Conservation (phyloP, 176 grass and related monocot genomes). For the Oryza coarctata region DNA sequence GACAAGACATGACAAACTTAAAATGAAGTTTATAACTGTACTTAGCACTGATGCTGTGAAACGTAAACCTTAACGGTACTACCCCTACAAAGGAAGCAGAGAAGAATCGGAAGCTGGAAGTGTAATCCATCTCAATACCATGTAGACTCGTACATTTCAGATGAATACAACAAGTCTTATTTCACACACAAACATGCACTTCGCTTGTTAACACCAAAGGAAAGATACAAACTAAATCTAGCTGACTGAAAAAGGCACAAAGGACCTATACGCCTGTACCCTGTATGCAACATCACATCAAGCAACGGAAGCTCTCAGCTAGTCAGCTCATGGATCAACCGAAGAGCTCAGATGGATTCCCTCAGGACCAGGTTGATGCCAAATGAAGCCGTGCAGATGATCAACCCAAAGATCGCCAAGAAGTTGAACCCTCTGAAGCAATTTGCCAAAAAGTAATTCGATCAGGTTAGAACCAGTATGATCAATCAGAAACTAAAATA, state of each 20-base stretch:
- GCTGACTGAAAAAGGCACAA: neutral
- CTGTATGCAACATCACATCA: conserved; percentile 1
- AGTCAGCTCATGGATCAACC: conserved; percentile 8
- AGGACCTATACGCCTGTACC: neutral
- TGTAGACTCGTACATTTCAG: neutral
- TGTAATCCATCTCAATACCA: neutral
- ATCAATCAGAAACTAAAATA: neutral
- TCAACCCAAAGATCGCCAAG: conserved; percentile 67
- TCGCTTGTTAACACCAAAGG: neutral
- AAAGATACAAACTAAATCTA: neutral
- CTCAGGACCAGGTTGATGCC: conserved; percentile 75
- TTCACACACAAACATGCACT: neutral
- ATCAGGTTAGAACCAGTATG: neutral
- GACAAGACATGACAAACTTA: neutral
- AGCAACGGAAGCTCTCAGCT: neutral
- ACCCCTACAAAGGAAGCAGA: neutral
- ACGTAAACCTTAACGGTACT: neutral
- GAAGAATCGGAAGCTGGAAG: neutral
- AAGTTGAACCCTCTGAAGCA: conserved; percentile 64
- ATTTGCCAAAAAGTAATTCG: neutral
- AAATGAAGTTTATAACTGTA: neutral
- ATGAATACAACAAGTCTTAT: conserved; percentile 26
- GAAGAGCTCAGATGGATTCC: conserved; percentile 52
- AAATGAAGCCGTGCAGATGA: conserved; percentile 70
- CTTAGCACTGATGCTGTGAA: neutral